Conservation (phyloP, 1,284 basidiomycete genomes). For the Boletellus sp. region DNA sequence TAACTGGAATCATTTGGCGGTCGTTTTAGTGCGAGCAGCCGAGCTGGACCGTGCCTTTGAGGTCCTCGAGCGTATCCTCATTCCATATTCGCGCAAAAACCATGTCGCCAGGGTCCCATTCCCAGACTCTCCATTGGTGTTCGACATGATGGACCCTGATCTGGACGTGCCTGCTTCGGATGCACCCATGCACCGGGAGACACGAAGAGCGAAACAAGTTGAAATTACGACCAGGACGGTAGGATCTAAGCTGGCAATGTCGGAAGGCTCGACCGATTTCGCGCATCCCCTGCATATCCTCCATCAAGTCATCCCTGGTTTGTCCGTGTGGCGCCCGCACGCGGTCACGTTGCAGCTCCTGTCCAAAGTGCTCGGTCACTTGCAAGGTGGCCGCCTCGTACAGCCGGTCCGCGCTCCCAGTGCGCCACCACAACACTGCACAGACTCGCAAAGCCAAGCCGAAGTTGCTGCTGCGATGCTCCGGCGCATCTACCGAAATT, state of each 20-base stretch:
- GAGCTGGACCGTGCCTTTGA: slow-evolving; percentile 81
- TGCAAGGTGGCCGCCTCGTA: slow-evolving; percentile 50
- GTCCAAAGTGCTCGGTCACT: slow-evolving; percentile 40
- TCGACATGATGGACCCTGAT: slow-evolving; percentile 27
- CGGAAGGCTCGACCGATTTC: slow-evolving; percentile 37
- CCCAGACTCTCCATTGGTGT: slow-evolving; percentile 47
- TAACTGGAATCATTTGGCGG: slow-evolving; percentile 89
- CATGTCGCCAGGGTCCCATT: slow-evolving; percentile 32
- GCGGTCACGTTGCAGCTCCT: slow-evolving; percentile 46
- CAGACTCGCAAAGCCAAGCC: slow-evolving; percentile 25
- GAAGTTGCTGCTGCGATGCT: slow-evolving; percentile 40
- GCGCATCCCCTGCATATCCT: slow-evolving; percentile 58
- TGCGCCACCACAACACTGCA: slow-evolving; percentile 12
- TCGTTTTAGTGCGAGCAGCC: slow-evolving; percentile 76
- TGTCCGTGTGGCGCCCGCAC: slow-evolving; percentile 67
- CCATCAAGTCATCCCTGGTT: slow-evolving; percentile 58
- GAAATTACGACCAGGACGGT: slow-evolving; percentile 18
- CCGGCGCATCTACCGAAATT: slow-evolving; percentile 42
- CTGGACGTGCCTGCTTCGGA: slow-evolving; percentile 27
- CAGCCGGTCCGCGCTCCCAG: slow-evolving; percentile 37
- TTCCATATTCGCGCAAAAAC: slow-evolving; percentile 53
- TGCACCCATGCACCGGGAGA: slow-evolving; percentile 30
- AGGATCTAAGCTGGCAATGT: slow-evolving; percentile 15
- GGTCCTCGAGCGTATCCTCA: slow-evolving; percentile 75
- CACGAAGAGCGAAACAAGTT: slow-evolving; percentile 24